A percentile compares a stretch with the other conserved stretches of the same genome.
phyloP scores from a whole-genome alignment of 2,329 filamentous ascomycete genomes.

The Fusarium nelsonii region DNA sequence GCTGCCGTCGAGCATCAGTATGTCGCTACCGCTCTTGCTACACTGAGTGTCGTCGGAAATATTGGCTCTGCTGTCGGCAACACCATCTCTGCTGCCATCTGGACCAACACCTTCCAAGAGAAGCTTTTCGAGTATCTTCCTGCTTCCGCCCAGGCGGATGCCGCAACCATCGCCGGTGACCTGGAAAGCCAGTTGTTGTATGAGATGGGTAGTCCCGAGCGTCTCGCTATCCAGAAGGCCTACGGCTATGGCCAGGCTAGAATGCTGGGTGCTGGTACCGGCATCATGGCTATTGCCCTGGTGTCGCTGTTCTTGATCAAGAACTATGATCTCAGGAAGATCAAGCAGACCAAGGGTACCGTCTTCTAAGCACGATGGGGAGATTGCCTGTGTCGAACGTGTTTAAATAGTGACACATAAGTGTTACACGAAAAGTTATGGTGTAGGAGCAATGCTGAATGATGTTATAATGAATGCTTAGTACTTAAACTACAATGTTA shows the following conservation, averaged over 20 bases:
- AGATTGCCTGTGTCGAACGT: neutral
- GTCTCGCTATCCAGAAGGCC: constrained; percentile 68
- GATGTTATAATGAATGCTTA: neutral
- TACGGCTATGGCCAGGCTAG: constrained; percentile 66
- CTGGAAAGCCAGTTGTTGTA: constrained; percentile 65
- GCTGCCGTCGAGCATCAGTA: constrained; percentile 51
- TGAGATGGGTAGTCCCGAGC: constrained; percentile 56
- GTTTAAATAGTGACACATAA: neutral
- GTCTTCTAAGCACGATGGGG: constrained; percentile 57
- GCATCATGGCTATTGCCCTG: constrained; percentile 50
- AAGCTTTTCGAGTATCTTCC: constrained; percentile 67
- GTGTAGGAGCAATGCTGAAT: constrained; percentile 15
- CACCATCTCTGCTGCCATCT: constrained; percentile 51
- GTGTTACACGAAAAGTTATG: constrained; percentile 15
- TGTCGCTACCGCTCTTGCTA: constrained; percentile 50
- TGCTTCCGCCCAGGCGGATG: constrained; percentile 49
- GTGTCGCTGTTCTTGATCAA: constrained; percentile 60
- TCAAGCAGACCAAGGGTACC: constrained; percentile 63
- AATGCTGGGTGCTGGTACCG: constrained; percentile 59
- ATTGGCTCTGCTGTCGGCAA: constrained; percentile 49
- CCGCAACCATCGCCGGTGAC: constrained; percentile 64
- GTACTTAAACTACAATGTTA: constrained; percentile 1
- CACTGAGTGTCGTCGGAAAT: constrained; percentile 46
- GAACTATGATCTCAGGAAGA: constrained; percentile 63
- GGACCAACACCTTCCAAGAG: constrained; percentile 50